Evolutionary conservation across 108 stramenopile genomes (phyloP), one percentile per base, ranked within the genome.

Genomic region (Cyclotella atomus): DNA sequence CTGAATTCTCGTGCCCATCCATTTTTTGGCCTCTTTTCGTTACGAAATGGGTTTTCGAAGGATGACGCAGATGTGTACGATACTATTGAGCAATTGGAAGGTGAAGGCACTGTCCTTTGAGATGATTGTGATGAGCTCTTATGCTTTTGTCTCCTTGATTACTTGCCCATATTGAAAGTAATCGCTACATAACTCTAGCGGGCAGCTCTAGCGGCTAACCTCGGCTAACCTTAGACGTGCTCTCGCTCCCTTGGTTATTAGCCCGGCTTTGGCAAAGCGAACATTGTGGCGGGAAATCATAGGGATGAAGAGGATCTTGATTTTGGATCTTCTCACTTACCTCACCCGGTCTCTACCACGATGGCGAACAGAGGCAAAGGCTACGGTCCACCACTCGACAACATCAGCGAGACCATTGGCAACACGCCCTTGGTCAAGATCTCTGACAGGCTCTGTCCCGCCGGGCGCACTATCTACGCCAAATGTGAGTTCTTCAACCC

Each of bases 401-500:
- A 79, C 72, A 83, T 83, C 65, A 76, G 77, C 67, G 85, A 88
- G 44, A 75, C 87, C 32, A 66, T 88, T 54, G 87, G 87, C 36
- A 84, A 86, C 21, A 88, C 87, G 10, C 87, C 87, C 10, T 56
- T 88, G 53, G 85, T 88, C 3, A 76, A 85, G 59, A 77, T 85
- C 73, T 77, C 82, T 14, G 54, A 85, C 55, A 52, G 72, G 1
- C 46, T 82, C 35, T 77, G 83, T 23, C 83, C 84, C 6, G 65
- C 62, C 33, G 92, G 92, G 17, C 83, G 84, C 1, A 83, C 83
- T 32, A 87, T 94, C 25, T 91, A 89, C 53, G 87, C 84, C 54
- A 94, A 94, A 66, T 79, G 74, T 49, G 97, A 98, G 72, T 92
- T 72, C 67, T 87, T 93, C 44, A 97, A 97, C 61, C 96, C 97